Conservation (phyloP, 805 yeast genomes). For the Pichia nanzhaoensis region DNA sequence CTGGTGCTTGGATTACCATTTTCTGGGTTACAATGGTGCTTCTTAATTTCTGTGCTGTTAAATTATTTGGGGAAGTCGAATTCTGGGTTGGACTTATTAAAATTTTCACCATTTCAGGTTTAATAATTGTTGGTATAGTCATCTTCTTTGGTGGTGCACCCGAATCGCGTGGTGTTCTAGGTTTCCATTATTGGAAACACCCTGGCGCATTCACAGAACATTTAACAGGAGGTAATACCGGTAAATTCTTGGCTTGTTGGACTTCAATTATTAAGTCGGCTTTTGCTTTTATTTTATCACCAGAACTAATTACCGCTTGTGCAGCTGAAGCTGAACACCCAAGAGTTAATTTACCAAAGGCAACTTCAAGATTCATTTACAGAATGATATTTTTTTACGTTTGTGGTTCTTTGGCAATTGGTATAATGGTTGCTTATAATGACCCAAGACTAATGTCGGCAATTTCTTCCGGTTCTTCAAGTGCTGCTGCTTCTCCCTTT, state of each 20-base stretch:
- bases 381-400: constrained; percentile 58
- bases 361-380: constrained; percentile 52
- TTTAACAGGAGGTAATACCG: constrained; percentile 46
- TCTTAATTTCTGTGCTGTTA: constrained; percentile 42
- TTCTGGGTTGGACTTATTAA: constrained; percentile 64
- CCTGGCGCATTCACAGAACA: constrained; percentile 44
- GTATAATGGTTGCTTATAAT: constrained; percentile 51
- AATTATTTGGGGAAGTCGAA: constrained; percentile 41
- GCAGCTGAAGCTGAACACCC: constrained; percentile 57
- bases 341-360: constrained; percentile 54
- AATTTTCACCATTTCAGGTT: constrained; percentile 56
- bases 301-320: constrained; percentile 50
- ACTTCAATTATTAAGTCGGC: constrained; percentile 57
- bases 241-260: constrained; percentile 58
- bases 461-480: constrained; percentile 37
- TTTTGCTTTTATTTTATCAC: constrained; percentile 58
- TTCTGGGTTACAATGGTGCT: constrained; percentile 40
- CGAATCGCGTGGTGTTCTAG: constrained; percentile 42
- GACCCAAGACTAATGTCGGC: constrained; percentile 42
- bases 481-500: constrained; percentile 61
- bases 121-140: constrained; percentile 47
- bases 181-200: constrained; percentile 60
- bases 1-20: constrained; percentile 54
- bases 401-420: constrained; percentile 48
- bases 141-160: constrained; percentile 65